Base-by-base conservation (phyloP, 495 filamentous ascomycete species). In the Penicillium parvum region DNA sequence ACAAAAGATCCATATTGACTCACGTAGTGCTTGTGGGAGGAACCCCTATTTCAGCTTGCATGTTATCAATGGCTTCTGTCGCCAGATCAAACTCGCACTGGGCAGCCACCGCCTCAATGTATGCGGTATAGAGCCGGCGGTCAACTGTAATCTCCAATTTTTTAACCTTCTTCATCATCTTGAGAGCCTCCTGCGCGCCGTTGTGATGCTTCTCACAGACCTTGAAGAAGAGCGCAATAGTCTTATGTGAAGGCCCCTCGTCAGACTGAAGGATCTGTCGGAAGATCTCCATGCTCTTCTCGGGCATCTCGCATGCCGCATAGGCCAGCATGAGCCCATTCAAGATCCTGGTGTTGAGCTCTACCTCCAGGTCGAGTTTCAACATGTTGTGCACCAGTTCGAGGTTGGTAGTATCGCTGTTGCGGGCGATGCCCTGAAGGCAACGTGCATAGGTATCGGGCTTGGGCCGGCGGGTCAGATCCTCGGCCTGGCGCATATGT, bases 301-400 rank as follows among this genome's bases (percentile, higher is more conserved):
- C 61, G 0, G 82, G 69, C 36, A 79, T 69, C 1, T 75, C 85
- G 57, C 81, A 85, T 1, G 76, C 74, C 2, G 75, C 75, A 55
- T 94, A 91, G 0, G 84, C 92, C 18, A 90, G 69, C 85, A 98
- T 96, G 18, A 98, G 68, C 0, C 82, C 76, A 52, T 96, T 96
- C 37, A 81, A 72, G 1, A 97, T 60, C 35, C 67, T 68, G 2
- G 91, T 96, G 57, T 80, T 83, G 11, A 84, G 71, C 43, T 92
- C 83, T 25, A 97, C 72, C 30, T 78, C 73, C 7, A 80, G 68
- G 64, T 97, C 92, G 48, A 97, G 80, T 63, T 95, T 96, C 33
- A 96, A 72, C 78, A 94, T 89, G 53, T 95, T 95, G 58, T 94
- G 85, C 11, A 95, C 75, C 26, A 83, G 75, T 42, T 81, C 73